Conservation (phyloP, 2,329 filamentous ascomycete species). For the Westerdykella ornata region DNA sequence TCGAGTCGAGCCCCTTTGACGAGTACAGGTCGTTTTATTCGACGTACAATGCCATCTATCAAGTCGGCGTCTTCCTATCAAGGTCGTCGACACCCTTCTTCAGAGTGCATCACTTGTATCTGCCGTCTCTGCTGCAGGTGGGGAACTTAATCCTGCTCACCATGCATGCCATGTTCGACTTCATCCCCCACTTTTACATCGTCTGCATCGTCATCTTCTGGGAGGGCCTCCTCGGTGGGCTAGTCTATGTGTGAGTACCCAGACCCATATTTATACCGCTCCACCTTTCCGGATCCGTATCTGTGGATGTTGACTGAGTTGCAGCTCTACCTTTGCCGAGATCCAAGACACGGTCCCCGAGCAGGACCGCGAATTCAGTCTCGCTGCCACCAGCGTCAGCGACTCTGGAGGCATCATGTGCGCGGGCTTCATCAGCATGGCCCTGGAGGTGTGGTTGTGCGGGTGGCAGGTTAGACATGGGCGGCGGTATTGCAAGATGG, state of each 20-base stretch:
- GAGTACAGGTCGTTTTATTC: constrained; percentile 87
- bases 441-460: constrained; percentile 74
- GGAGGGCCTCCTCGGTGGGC: constrained; percentile 85
- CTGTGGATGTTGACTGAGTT: no score
- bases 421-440: constrained; percentile 77
- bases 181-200: constrained; percentile 80
- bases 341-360: constrained; percentile 76
- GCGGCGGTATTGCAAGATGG: constrained; percentile 50
- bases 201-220: constrained; percentile 82
- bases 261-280: not conserved
- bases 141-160: constrained; percentile 68
- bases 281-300: not conserved
- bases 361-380: constrained; percentile 80
- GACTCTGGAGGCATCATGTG: constrained; percentile 88
- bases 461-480: constrained; percentile 77
- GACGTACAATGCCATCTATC: constrained; percentile 90
- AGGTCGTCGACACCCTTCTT: constrained; percentile 85
- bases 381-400: constrained; percentile 84
- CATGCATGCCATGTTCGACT: constrained; percentile 69
- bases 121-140: constrained; percentile 75
- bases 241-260: constrained; percentile 67
- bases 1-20: constrained; percentile 66
- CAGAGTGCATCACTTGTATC: constrained; percentile 71
- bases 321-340: constrained; percentile 81
- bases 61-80: constrained; percentile 90